A percentile compares a stretch with the other conserved stretches of the same genome.
Evolutionary conservation across 495 filamentous ascomycete species (phyloP).

Genomic region (Podospora appendiculata): DNA sequence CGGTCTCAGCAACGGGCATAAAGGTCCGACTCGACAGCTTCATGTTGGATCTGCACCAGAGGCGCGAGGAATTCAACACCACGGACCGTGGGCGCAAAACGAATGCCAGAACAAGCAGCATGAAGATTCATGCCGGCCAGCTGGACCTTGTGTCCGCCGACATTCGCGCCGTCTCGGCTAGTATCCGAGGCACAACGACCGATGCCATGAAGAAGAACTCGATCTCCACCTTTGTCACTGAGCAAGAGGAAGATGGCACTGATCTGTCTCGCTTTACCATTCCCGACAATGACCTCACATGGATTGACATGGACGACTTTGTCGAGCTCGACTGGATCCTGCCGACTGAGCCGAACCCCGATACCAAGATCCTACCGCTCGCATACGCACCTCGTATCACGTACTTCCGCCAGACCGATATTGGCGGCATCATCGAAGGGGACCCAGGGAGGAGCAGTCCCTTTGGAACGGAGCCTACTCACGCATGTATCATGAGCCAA

Average conservation of each 20-base stretch:
- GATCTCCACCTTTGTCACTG: slow-evolving; percentile 35
- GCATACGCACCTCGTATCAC: slow-evolving; percentile 91
- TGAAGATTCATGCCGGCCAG: slow-evolving; percentile 91
- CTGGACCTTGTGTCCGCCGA: slow-evolving; percentile 89
- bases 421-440: slow-evolving; percentile 56
- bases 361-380: slow-evolving; percentile 86
- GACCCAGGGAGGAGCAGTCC: slow-evolving; percentile 68
- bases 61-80: slow-evolving; percentile 83
- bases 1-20: slow-evolving; percentile 83
- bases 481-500: slow-evolving; percentile 90
- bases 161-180: slow-evolving; percentile 87
- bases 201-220: slow-evolving; percentile 65
- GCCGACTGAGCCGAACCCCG: slow-evolving; percentile 81
- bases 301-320: slow-evolving; percentile 99
- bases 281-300: slow-evolving; percentile 85
- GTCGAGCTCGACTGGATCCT: slow-evolving; percentile 95
- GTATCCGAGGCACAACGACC: slow-evolving; percentile 67
- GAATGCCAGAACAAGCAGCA: slow-evolving; percentile 73
- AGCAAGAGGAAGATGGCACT: slow-evolving; percentile 37
- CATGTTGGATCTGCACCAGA: slow-evolving; percentile 92
- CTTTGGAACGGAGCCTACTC: slow-evolving; percentile 87
- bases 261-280: slow-evolving; percentile 91
- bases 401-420: slow-evolving; percentile 96
- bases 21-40: slow-evolving; percentile 92
- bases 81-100: slow-evolving; percentile 63